A percentile compares a stretch with the other conserved stretches of the same genome.
Conservation (phyloP, 768 basidiomycete species). For the Chalciporus piperatus region DNA sequence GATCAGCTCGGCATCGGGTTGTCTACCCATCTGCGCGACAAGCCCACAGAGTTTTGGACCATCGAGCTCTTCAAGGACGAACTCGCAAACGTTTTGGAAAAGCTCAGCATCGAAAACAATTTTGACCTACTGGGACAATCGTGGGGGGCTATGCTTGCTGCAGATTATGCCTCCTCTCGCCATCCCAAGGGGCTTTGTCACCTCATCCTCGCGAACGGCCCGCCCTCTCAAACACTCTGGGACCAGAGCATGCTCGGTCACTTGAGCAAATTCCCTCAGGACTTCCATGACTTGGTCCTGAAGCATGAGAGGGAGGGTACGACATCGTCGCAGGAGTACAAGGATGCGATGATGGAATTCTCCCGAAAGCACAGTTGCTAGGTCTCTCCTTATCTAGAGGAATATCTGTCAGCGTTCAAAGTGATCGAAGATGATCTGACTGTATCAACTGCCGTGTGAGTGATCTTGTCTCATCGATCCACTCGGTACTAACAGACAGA, state of each 20-base stretch:
- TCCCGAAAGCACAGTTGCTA: slow-evolving; percentile 32
- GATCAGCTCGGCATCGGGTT: no score
- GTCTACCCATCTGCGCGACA: no score
- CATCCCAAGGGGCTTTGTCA: slow-evolving; percentile 38
- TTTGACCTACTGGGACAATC: no score
- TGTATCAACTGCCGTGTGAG: slow-evolving; percentile 31
- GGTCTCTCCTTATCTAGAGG: slow-evolving; percentile 31
- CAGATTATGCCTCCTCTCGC: slow-evolving; percentile 36
- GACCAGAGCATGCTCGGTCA: slow-evolving; percentile 18
- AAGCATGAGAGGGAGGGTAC: slow-evolving; percentile 34
- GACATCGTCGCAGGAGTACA: slow-evolving; percentile 30
- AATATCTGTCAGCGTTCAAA: slow-evolving; percentile 23
- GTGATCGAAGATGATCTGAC: slow-evolving; percentile 28
- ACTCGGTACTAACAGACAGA: no score
- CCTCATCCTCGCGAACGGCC: slow-evolving; percentile 32
- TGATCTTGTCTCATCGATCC: slow-evolving; percentile 15
- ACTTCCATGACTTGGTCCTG: slow-evolving; percentile 22
- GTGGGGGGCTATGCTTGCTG: no score
- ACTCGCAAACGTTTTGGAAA: no score
- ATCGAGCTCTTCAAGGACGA: no score
- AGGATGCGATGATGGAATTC: slow-evolving; percentile 26
- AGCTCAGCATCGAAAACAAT: no score
- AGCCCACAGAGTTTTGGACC: no score
- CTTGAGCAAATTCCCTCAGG: slow-evolving; percentile 25
- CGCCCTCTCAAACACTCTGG: slow-evolving; percentile 28